Percentiles rank a stretch among this genome's conserved stretches.
phyloP scores from a whole-genome alignment of 805 yeast genomes.

The Ogataea angusta region DNA sequence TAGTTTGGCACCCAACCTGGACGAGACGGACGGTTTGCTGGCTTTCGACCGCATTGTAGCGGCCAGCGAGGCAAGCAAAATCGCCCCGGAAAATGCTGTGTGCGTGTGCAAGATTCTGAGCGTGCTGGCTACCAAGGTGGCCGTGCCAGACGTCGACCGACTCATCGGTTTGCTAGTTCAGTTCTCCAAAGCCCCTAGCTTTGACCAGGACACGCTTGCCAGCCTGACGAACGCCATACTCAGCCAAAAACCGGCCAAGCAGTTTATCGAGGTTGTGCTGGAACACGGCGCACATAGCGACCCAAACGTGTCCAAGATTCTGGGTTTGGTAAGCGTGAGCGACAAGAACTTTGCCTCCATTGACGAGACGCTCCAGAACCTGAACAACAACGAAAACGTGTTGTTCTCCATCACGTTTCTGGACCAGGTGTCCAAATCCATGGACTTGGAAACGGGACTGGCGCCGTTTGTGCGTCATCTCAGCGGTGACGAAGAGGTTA shows the following conservation, averaged over 20 bases:
- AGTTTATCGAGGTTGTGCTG: slow-evolving; percentile 14
- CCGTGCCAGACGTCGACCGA: slow-evolving; percentile 4
- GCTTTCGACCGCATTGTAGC: slow-evolving; percentile 8
- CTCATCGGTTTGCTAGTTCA: slow-evolving; percentile 17
- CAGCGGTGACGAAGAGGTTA: slow-evolving; percentile 33
- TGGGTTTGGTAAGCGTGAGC: slow-evolving; percentile 34
- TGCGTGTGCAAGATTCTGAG: slow-evolving; percentile 15
- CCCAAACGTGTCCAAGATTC: slow-evolving; percentile 25
- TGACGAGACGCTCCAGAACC: slow-evolving; percentile 17
- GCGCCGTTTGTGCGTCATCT: slow-evolving; percentile 36
- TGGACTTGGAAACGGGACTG: slow-evolving; percentile 33
- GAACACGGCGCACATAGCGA: slow-evolving; percentile 23
- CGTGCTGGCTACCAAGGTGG: slow-evolving; percentile 5
- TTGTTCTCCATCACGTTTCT: slow-evolving; percentile 37
- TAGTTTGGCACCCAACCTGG: slow-evolving; percentile 13
- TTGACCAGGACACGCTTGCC: slow-evolving; percentile 21
- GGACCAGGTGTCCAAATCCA: slow-evolving; percentile 45
- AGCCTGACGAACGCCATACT: slow-evolving; percentile 19
- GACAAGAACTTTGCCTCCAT: slow-evolving; percentile 33
- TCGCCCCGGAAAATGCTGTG: slow-evolving; percentile 12
- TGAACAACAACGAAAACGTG: slow-evolving; percentile 24
- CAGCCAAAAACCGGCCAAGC: slow-evolving; percentile 7
- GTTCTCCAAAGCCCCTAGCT: slow-evolving; percentile 12
- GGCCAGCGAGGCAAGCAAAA: slow-evolving; percentile 10
- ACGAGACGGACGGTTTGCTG: slow-evolving; percentile 6